phyloP scores from a whole-genome alignment of 306 rosid species.

The Sesbania bispinosa region DNA sequence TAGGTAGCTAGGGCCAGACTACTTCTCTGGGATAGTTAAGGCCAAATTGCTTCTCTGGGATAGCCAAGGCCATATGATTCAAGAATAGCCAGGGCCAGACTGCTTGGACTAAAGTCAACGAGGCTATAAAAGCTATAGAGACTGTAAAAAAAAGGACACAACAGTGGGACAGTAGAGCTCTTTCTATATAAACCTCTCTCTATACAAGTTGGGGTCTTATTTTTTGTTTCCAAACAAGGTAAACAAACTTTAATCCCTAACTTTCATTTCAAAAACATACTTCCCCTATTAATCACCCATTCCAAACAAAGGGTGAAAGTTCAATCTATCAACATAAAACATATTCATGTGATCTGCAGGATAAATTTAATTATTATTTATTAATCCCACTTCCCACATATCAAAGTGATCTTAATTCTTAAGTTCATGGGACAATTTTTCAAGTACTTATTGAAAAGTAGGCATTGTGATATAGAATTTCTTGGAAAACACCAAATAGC shows the following conservation, averaged over 20 bases:
- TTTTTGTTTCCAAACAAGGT: background rate
- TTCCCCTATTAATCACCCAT: background rate
- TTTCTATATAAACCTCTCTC: no score
- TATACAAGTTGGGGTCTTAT: no score
- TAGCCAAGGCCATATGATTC: no score
- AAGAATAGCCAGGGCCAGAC: no score
- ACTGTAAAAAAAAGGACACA: no score
- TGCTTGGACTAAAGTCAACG: no score
- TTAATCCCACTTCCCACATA: slow-evolving; percentile 7
- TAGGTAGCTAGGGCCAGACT: no score
- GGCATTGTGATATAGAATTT: background rate
- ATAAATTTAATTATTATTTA: slow-evolving; percentile 17
- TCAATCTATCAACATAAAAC: slow-evolving; percentile 12
- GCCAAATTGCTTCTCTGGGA: no score
- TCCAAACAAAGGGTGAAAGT: slow-evolving; percentile 5
- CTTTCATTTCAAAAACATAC: slow-evolving; percentile 18
- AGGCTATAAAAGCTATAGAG: no score
- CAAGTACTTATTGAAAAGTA: background rate
- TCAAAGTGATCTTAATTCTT: slow-evolving; percentile 24
- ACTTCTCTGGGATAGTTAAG: no score
- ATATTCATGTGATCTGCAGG: background rate
- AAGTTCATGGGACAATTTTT: slow-evolving; percentile 2
- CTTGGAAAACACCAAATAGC: background rate
- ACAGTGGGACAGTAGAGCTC: no score
- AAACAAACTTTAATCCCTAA: background rate